Evolutionary conservation across 768 basidiomycete genomes (phyloP).

Genomic region (Tricholoma furcatifolium): DNA sequence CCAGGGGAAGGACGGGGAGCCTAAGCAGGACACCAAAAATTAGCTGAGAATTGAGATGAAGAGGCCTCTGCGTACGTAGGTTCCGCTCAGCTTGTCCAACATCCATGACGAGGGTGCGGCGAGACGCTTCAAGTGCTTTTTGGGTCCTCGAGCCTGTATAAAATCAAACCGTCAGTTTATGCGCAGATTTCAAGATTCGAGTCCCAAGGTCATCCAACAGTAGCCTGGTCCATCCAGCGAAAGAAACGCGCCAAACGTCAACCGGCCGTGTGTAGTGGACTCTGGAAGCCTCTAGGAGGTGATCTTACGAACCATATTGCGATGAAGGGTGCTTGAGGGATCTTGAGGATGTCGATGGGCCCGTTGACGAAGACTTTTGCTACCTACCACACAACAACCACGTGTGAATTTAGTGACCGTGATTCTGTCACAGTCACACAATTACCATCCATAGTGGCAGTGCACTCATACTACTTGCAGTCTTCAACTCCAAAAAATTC

Average conservation of each 20-base stretch:
- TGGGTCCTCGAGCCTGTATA: conserved; percentile 90
- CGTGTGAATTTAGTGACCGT: conserved; percentile 35
- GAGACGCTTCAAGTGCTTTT: conserved; percentile 98
- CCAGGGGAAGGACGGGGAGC: conserved; percentile 97
- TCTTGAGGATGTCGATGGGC: conserved; percentile 44
- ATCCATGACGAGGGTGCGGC: conserved; percentile 99
- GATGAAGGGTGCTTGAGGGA: conserved; percentile 38
- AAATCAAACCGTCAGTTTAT: conserved; percentile 25
- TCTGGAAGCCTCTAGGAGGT: conserved; percentile 20
- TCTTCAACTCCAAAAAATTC: too few relatives aligned
- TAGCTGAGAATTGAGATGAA: not conserved
- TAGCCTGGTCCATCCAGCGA: conserved; percentile 37
- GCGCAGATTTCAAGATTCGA: conserved; percentile 1
- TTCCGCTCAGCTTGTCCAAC: conserved; percentile 97
- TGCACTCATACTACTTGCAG: too few relatives aligned
- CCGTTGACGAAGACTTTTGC: conserved; percentile 41
- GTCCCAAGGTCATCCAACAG: conserved; percentile 39
- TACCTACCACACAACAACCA: conserved; percentile 19
- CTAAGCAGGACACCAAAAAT: conserved; percentile 34
- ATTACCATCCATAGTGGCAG: not conserved
- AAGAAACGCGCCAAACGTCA: conserved; percentile 16
- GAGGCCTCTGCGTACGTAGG: conserved; percentile 62
- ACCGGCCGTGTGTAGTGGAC: conserved; percentile 18
- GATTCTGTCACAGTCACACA: conserved; percentile 11
- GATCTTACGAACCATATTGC: conserved; percentile 47